Percentiles rank a stretch among this genome's conserved stretches.
Evolutionary conservation across 2,329 filamentous ascomycete genomes (phyloP).

Genomic region (Clarireedia paspali): DNA sequence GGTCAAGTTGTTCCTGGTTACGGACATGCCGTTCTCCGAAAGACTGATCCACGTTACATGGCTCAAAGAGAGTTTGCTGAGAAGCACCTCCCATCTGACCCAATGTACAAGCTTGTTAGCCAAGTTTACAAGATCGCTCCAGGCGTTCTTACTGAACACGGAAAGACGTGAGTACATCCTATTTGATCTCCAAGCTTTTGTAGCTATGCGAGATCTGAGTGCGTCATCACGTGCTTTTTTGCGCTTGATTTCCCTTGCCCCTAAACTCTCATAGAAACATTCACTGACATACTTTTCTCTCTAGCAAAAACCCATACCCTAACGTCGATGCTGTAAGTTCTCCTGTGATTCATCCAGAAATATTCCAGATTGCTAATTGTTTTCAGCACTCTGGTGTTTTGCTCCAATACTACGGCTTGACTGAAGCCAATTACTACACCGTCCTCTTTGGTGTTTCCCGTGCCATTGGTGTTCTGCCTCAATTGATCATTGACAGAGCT

Average conservation of each 20-base stretch:
- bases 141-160: constrained; percentile 95
- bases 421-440: constrained; percentile 99
- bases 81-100: constrained; percentile 68
- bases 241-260: constrained; percentile 38
- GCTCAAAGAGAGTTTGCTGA: constrained; percentile 91
- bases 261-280: not conserved
- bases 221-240: too few species aligned
- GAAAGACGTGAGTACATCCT: constrained; percentile 97
- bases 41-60: constrained; percentile 98
- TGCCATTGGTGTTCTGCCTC: constrained; percentile 95
- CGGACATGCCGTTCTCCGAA: constrained; percentile 97
- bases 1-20: constrained; percentile 97
- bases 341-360: not conserved
- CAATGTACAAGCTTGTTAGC: constrained; percentile 99
- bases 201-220: too few species aligned
- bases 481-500: constrained; percentile 99
- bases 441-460: constrained; percentile 98
- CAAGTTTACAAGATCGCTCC: constrained; percentile 99
- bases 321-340: constrained; percentile 72
- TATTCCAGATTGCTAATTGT: not conserved
- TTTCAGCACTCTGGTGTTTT: constrained; percentile 83
- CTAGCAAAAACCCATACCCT: constrained; percentile 74
- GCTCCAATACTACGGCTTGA: constrained; percentile 98
- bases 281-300: not conserved
- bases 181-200: constrained; percentile 33